A percentile compares a stretch with the other conserved stretches of the same genome.
Evolutionary conservation across 768 basidiomycete species (phyloP).

Genomic region (Naganishia kalamii): DNA sequence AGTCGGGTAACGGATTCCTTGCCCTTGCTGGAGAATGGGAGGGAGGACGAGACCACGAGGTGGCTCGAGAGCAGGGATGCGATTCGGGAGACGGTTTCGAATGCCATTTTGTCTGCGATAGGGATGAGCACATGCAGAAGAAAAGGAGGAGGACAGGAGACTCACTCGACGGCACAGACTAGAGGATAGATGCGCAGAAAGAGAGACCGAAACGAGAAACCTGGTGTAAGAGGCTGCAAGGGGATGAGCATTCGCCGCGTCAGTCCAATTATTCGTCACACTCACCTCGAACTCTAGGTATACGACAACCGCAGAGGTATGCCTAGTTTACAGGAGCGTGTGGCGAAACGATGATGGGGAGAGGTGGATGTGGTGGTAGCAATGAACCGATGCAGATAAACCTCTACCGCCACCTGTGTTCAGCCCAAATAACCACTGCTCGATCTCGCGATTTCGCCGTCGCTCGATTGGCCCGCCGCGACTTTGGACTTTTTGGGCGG

Average conservation of each 20-base stretch:
- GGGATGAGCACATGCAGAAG: too few species aligned
- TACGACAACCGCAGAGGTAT: neutral
- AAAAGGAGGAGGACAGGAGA: too few species aligned
- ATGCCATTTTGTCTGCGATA: constrained; percentile 20
- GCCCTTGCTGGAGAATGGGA: constrained; percentile 17
- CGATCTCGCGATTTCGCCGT: neutral
- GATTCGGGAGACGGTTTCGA: constrained; percentile 20
- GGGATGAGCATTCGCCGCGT: too few species aligned
- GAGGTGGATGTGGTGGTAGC: neutral
- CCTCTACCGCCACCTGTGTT: neutral
- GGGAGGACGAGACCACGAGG: constrained; percentile 24
- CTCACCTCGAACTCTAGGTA: neutral
- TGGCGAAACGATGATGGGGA: neutral
- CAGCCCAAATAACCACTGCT: neutral
- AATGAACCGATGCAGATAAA: neutral
- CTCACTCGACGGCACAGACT: neutral
- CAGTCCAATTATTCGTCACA: neutral
- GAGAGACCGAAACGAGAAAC: too few species aligned
- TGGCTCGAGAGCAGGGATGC: constrained; percentile 23
- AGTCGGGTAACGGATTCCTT: constrained; percentile 9
- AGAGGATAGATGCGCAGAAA: too few species aligned
- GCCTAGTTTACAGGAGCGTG: neutral
- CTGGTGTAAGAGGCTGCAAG: too few species aligned
- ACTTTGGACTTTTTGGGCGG: neutral
- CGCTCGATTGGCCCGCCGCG: neutral